These are phyloP conservation scores for Ensete glaucum DNA, from an alignment of 176 grass and related monocot species.

Conservation along the genomic window DNA sequence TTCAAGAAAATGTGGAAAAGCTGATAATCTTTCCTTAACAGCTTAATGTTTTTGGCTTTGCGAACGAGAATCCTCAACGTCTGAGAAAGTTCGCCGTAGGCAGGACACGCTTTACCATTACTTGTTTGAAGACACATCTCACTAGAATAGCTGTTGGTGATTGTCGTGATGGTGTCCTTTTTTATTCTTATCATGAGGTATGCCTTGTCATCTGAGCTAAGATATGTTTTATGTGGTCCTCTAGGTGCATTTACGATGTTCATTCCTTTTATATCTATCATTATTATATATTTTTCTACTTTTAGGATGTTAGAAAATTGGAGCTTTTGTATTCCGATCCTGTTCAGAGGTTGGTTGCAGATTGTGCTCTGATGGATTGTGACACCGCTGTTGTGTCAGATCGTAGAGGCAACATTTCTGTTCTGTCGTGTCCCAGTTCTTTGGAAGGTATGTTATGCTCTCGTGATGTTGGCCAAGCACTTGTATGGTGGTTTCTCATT, in stretches of 20 bases:
- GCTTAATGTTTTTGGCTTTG: slow-evolving; percentile 74
- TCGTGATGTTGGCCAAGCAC: neutral
- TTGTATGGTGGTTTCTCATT: neutral
- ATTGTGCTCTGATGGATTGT: slow-evolving; percentile 73
- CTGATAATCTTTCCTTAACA: slow-evolving; percentile 23
- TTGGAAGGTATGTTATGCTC: slow-evolving; percentile 49
- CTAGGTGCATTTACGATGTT: neutral
- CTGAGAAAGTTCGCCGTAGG: slow-evolving; percentile 48
- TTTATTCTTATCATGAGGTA: slow-evolving; percentile 93
- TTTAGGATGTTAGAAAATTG: slow-evolving; percentile 63
- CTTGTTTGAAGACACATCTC: slow-evolving; percentile 66
- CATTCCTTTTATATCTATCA: slow-evolving; percentile 15
- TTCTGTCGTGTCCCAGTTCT: slow-evolving; percentile 65
- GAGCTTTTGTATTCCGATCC: slow-evolving; percentile 80
- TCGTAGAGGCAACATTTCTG: slow-evolving; percentile 83
- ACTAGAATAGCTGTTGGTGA: slow-evolving; percentile 89
- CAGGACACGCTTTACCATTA: slow-evolving; percentile 84
- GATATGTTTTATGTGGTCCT: neutral
- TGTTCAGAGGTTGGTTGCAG: slow-evolving; percentile 79
- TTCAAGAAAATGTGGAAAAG: neutral
- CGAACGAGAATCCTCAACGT: slow-evolving; percentile 69
- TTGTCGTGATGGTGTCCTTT: slow-evolving; percentile 98
- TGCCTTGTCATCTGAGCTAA: neutral
- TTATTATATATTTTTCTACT: slow-evolving; percentile 15
- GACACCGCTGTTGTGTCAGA: slow-evolving; percentile 87